Conservation (phyloP, 108 stramenopile genomes). For the Nitzschia sp. region DNA sequence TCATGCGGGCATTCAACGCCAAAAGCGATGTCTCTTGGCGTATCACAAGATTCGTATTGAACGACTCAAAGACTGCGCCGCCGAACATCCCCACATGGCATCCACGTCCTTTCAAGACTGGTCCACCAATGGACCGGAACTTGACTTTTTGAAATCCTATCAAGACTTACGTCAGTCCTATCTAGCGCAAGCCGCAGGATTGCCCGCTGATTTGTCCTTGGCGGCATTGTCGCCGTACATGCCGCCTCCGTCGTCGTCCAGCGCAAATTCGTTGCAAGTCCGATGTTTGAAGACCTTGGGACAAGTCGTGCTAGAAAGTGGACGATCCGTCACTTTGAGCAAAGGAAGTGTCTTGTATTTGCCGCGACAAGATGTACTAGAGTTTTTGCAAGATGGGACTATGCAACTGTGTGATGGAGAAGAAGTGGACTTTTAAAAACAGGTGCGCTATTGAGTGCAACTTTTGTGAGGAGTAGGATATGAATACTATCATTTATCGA, state of each 20-base stretch:
- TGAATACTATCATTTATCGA: too few relatives aligned
- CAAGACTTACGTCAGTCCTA: slow-evolving; percentile 27
- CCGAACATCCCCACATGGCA: neutral
- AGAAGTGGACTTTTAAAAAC: slow-evolving; percentile 51
- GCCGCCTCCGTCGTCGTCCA: slow-evolving; percentile 49
- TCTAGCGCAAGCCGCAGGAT: slow-evolving; percentile 38
- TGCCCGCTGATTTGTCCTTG: slow-evolving; percentile 62
- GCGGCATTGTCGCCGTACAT: slow-evolving; percentile 36
- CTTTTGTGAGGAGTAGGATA: too few relatives aligned
- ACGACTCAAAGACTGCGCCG: slow-evolving; percentile 30
- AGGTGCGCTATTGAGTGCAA: too few relatives aligned
- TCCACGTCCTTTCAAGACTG: neutral
- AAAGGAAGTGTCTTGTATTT: slow-evolving; percentile 85
- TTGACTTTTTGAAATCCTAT: slow-evolving; percentile 34
- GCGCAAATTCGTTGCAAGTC: slow-evolving; percentile 67
- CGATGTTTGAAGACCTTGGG: slow-evolving; percentile 71
- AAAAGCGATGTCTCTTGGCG: slow-evolving; percentile 93
- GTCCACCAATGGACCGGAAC: slow-evolving; percentile 26
- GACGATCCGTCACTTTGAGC: slow-evolving; percentile 75
- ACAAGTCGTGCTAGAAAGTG: slow-evolving; percentile 70
- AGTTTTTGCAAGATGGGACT: slow-evolving; percentile 80
- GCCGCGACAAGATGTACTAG: slow-evolving; percentile 86
- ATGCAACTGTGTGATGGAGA: slow-evolving; percentile 83
- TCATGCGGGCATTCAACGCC: slow-evolving; percentile 83
- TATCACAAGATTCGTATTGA: slow-evolving; percentile 85